A percentile compares a stretch with the other conserved stretches of the same genome.
Conservation (phyloP, 108 stramenopile genomes). For the Epipyxis sp. region DNA sequence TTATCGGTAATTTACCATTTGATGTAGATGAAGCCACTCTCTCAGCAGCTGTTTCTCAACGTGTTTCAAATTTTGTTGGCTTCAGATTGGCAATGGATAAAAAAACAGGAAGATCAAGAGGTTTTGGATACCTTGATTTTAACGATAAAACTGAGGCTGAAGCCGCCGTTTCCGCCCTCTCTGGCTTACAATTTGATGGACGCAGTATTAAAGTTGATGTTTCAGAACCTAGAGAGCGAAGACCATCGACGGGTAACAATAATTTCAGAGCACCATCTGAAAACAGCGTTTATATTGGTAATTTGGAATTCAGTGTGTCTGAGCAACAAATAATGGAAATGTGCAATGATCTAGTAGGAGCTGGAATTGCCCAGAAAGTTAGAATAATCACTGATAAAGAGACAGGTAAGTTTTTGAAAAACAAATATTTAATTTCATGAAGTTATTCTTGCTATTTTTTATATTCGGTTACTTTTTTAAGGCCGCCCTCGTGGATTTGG, state of each 20-base stretch:
- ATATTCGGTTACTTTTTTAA: background rate
- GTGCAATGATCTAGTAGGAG: background rate
- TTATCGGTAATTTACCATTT: no score
- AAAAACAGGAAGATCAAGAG: background rate
- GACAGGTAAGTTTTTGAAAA: background rate
- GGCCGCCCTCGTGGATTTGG: background rate
- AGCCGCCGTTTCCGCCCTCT: background rate
- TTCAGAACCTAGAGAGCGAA: background rate
- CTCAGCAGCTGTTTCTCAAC: no score
- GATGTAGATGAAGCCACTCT: no score
- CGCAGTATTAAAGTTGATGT: background rate
- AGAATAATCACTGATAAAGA: background rate
- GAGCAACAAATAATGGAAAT: background rate
- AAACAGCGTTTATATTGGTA: background rate
- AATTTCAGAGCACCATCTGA: background rate
- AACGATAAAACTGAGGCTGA: background rate
- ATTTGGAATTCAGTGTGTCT: background rate
- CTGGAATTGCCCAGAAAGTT: background rate
- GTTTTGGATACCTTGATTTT: background rate
- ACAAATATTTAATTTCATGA: background rate
- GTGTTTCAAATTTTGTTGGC: no score
- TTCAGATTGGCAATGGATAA: no score
- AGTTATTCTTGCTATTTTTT: background rate
- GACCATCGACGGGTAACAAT: background rate
- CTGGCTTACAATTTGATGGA: background rate